Percentiles rank a stretch among this genome's conserved stretches.
These are phyloP conservation scores for Handroanthus guayacan DNA, from an alignment of 257 asterid species.

Conservation along the genomic window DNA sequence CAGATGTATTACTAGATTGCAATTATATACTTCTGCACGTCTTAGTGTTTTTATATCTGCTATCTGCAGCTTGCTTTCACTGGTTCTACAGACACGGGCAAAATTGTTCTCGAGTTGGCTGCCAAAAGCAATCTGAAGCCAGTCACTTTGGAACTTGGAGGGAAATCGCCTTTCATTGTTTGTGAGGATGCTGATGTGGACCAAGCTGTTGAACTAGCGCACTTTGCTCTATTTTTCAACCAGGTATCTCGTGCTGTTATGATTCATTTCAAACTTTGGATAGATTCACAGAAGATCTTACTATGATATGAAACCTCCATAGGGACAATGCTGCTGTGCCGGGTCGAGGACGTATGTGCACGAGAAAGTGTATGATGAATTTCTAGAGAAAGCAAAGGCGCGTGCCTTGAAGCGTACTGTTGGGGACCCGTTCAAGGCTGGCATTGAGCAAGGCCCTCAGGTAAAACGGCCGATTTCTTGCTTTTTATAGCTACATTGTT, in stretches of 20 bases:
- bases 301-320: constrained; percentile 24
- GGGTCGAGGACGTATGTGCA: constrained; percentile 93
- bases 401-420: constrained; percentile 77
- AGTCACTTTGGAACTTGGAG: constrained; percentile 98
- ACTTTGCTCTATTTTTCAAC: constrained; percentile 89
- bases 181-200: constrained; percentile 98
- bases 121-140: constrained; percentile 95
- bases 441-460: constrained; percentile 97
- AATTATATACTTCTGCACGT: constrained; percentile 1
- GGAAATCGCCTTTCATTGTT: constrained; percentile 95
- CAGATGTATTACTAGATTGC: not conserved
- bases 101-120: constrained; percentile 68
- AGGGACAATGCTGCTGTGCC: constrained; percentile 99
- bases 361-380: constrained; percentile 86
- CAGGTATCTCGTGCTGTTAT: constrained; percentile 58
- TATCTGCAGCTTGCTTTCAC: constrained; percentile 89
- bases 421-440: constrained; percentile 94
- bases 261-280: not conserved
- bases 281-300: constrained; percentile 3
- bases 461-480: constrained; percentile 39
- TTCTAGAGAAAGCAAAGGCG: constrained; percentile 78
- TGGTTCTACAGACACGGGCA: constrained; percentile 93
- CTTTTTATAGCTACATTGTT: not conserved
- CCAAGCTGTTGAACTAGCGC: constrained; percentile 89
- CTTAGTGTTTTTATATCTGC: constrained; percentile 19